Base-by-base conservation (phyloP, 768 basidiomycete genomes). In the Boletus patriciae region DNA sequence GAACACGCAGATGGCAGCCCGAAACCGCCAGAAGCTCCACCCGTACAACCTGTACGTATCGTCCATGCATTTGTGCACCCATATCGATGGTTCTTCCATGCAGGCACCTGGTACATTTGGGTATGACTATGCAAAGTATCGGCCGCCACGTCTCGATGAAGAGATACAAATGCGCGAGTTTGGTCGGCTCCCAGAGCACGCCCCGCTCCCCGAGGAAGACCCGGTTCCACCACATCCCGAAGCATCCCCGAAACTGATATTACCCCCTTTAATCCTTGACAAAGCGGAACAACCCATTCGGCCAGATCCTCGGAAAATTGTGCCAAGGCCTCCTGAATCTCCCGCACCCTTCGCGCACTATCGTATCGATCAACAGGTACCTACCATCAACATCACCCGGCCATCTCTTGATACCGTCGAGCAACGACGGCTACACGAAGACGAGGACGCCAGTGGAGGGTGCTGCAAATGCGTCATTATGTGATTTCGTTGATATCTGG, bases 391-490 rank as follows among this genome's bases (percentile, higher is more conserved):
- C 34, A 64, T 73, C 40, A 69, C 73, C 31, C 61, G 69, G 41
- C 65, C 68, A 40, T 70, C 73, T 49, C 46, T 59, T 12, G 73
- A 74, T 21, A 25, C 55, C 3, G 59, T 47, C 37, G 69, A 72
- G 50, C 69, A 63, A 44, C 61, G 63, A 44, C 75, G 51, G 52
- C 62, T 62, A 49, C 70, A 64, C 42, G 61, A 66, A 38, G 73
- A 74, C 12, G 81, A 84, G 34, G 82, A 86, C 8, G 80, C 79
- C 15, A 69, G 65, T 2, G 76, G 71, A 33, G 81, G 77, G 31
- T 92, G 90, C 68, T 92, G 90, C 78, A 88, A 86, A 74, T 92
- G 90, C 74, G 74, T 89, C 63, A 80, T 92, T 70, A 92, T 92
- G 90, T 92, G 83, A 90, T 72, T 59, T 52, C 52, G 48, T 52